phyloP scores from a whole-genome alignment of 208 protist genomes.

The Trichomonas tenax region DNA sequence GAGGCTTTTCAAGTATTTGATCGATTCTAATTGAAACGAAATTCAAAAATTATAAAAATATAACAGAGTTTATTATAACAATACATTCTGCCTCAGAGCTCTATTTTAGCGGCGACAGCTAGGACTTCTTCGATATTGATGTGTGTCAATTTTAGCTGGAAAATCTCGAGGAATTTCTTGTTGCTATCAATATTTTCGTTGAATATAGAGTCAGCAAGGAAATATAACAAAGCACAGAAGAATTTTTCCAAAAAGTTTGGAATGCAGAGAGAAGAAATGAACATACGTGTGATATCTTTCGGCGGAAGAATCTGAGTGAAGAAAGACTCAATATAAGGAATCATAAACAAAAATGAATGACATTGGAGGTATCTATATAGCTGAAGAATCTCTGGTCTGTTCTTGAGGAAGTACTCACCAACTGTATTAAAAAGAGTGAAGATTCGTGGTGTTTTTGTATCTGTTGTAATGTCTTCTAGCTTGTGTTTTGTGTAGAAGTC shows the following conservation, averaged over 20 bases:
- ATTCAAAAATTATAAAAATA: too few species aligned
- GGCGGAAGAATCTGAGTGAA: background rate
- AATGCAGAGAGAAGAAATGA: background rate
- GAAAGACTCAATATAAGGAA: background rate
- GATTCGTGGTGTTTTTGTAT: background rate
- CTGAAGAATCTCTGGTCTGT: background rate
- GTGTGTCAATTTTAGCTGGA: background rate
- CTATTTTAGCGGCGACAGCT: background rate
- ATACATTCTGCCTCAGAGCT: background rate
- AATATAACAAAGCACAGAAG: background rate
- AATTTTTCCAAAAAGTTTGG: background rate
- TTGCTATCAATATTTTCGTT: background rate
- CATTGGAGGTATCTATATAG: background rate
- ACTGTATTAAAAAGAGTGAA: background rate
- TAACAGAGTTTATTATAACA: too few species aligned
- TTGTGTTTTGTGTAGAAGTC: background rate
- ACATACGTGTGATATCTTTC: background rate
- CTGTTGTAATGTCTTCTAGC: background rate
- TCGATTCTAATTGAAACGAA: too few species aligned
- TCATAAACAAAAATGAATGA: background rate
- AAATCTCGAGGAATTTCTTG: background rate
- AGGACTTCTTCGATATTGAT: background rate
- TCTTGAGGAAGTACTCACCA: background rate
- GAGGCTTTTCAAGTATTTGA: too few species aligned
- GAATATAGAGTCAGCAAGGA: background rate